Evolutionary conservation across 2,329 filamentous ascomycete genomes (phyloP).

Genomic region (Beauveria varroae): DNA sequence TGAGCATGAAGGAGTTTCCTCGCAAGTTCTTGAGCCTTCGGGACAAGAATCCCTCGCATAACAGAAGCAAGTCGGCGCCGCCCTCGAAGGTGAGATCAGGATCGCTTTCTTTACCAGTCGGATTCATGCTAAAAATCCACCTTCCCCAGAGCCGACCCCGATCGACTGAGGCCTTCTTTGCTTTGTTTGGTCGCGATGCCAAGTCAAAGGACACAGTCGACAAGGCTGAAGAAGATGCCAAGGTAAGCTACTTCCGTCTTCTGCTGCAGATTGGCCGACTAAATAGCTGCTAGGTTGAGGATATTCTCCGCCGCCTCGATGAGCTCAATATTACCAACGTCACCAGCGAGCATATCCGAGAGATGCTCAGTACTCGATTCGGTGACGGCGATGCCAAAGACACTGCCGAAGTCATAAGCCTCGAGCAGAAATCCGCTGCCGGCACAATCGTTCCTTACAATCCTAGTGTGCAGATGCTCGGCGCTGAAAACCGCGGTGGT

Average conservation of each 20-base stretch:
- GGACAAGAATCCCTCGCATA: slow-evolving; percentile 52
- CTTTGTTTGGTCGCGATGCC: slow-evolving; percentile 56
- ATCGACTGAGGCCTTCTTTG: slow-evolving; percentile 51
- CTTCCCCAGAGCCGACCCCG: slow-evolving; percentile 40
- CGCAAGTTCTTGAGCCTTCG: slow-evolving; percentile 64
- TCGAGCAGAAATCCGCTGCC: slow-evolving; percentile 74
- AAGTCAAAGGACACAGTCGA: slow-evolving; percentile 42
- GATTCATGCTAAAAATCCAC: slow-evolving; percentile 9
- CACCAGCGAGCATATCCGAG: slow-evolving; percentile 49
- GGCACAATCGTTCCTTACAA: slow-evolving; percentile 72
- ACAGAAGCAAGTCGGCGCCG: slow-evolving; percentile 48
- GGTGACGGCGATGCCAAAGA: slow-evolving; percentile 64
- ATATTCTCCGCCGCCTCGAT: slow-evolving; percentile 31
- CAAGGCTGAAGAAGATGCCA: slow-evolving; percentile 37
- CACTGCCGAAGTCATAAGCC: slow-evolving; percentile 66
- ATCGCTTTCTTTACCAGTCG: not conserved
- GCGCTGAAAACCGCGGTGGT: slow-evolving; percentile 75
- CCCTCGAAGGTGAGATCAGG: slow-evolving; percentile 27
- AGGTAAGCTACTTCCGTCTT: slow-evolving; percentile 21
- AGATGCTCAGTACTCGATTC: slow-evolving; percentile 52
- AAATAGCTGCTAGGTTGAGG: slow-evolving; percentile 29
- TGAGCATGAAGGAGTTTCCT: slow-evolving; percentile 46
- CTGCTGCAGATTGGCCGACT: not conserved
- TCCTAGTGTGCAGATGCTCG: slow-evolving; percentile 63
- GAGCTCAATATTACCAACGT: slow-evolving; percentile 39